Evolutionary conservation across 106 monocot species (phyloP), one percentile per base, ranked within the genome.

Genomic region (Xerophyta viscosa): DNA sequence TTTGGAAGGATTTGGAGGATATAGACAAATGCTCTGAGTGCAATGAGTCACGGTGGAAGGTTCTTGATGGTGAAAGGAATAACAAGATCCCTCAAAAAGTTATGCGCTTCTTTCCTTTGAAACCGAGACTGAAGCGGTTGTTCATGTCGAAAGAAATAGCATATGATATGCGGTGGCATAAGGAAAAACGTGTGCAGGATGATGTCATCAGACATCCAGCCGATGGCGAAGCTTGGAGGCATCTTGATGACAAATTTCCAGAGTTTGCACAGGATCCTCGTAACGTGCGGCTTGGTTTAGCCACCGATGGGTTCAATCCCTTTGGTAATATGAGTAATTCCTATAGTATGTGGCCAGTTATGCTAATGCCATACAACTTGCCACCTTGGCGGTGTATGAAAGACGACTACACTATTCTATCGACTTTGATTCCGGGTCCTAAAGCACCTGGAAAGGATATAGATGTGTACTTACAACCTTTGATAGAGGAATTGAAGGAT

Each of bases 271-370:
- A 7, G 1, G 61, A 61, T 12, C 11, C 18, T n/a, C 8, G 29
- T 11, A 61, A 61, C 48, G 48, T 61, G 27, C 17, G 47, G 31
- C 18, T 61, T 15, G 61, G 61, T 3, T 36, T 61, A 8, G 26
- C 61, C n/a, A 48, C 18, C 33, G 48, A 61, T 61, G 47, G 26
- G 8, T 61, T 61, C 48, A 61, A 46, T 48, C 48, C 4, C 3
- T 61, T 44, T 33, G 3, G 9, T 1, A 48, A 37, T 5, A 61
- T 48, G 61, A 48, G 20, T n/a, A 9, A 31, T 7, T 20, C 29
- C 13, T 48, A 61, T 49, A 61, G 29, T 20, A 36, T 31, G 29
- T 48, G 48, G 46, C 46, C 47, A 9, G 47, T 49, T 8, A 20
- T 48, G 10, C 0, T 61, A 10, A 36, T 48, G 8, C 6, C 27